These are phyloP conservation scores for Ceratocystis huliohia DNA, from an alignment of 2,329 filamentous ascomycete genomes.

Conservation along the genomic window DNA sequence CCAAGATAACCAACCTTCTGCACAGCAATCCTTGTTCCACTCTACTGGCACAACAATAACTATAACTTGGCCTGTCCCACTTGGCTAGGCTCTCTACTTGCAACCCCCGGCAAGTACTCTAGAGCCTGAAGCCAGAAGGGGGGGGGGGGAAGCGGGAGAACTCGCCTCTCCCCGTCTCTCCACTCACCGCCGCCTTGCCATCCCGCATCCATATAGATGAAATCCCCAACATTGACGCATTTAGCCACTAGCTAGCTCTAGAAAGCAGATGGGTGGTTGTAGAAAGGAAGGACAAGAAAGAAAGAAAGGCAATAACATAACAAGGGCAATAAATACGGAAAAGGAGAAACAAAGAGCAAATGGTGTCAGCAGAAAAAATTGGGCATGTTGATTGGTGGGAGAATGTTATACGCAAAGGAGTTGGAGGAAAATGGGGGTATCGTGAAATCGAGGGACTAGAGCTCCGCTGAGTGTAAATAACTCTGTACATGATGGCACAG, in stretches of 20 bases:
- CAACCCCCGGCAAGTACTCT: neutral
- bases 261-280: neutral
- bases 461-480: slow-evolving; percentile 3
- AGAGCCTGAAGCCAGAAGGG: neutral
- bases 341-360: neutral
- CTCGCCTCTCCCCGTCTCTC: neutral
- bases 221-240: neutral
- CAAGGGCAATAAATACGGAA: neutral
- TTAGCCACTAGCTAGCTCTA: slow-evolving; percentile 2
- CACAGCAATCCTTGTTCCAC: too few species aligned
- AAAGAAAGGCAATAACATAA: neutral
- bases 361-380: neutral
- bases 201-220: neutral
- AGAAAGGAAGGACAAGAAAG: neutral
- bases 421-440: neutral
- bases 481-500: neutral
- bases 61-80: neutral
- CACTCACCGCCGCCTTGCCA: neutral
- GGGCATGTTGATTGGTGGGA: neutral
- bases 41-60: neutral
- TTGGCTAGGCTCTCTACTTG: neutral
- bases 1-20: too few species aligned
- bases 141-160: too few species aligned
- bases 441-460: slow-evolving; percentile 3
- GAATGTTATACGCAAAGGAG: neutral